Evolutionary conservation across 2,329 filamentous ascomycete genomes (phyloP).

Genomic region (Exophiala dermatitidis): DNA sequence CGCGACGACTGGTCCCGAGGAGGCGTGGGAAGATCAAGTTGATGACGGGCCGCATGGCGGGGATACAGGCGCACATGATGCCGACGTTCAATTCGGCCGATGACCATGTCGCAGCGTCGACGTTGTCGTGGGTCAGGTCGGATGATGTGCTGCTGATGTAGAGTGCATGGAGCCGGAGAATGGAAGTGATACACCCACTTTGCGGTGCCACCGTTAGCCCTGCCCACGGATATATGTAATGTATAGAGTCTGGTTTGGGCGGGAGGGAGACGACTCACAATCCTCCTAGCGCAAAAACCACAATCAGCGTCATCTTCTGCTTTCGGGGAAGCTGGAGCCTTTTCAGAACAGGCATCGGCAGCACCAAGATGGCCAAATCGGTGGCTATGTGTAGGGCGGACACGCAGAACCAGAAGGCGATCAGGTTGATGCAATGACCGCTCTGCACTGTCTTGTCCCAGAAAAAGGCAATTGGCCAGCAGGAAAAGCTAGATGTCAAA

Average conservation of each 20-base stretch:
- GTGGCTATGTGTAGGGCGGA: constrained; percentile 55
- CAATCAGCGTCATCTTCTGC: constrained; percentile 42
- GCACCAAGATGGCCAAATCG: constrained; percentile 49
- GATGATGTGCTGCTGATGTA: constrained; percentile 36
- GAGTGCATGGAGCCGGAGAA: constrained; percentile 43
- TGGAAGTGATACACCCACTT: constrained; percentile 41
- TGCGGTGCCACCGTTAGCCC: constrained; percentile 4
- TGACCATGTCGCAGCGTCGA: constrained; percentile 42
- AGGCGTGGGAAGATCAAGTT: constrained; percentile 38
- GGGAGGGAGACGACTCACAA: constrained; percentile 29
- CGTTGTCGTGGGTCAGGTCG: constrained; percentile 34
- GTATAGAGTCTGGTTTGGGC: background rate
- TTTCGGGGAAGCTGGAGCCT: constrained; percentile 41
- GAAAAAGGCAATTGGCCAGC: constrained; percentile 35
- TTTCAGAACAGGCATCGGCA: constrained; percentile 46
- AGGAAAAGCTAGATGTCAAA: constrained; percentile 34
- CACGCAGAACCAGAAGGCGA: constrained; percentile 46
- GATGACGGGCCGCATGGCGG: constrained; percentile 37
- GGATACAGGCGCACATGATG: constrained; percentile 39
- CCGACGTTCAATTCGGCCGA: constrained; percentile 39
- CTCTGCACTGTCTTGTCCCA: constrained; percentile 34
- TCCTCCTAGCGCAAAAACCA: constrained; percentile 47
- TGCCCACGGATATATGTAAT: background rate
- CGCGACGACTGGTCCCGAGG: constrained; percentile 26
- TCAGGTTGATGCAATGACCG: constrained; percentile 43